These are phyloP conservation scores for Euphorbia lathyris DNA, from an alignment of 345 rosid species.

Conservation along the genomic window DNA sequence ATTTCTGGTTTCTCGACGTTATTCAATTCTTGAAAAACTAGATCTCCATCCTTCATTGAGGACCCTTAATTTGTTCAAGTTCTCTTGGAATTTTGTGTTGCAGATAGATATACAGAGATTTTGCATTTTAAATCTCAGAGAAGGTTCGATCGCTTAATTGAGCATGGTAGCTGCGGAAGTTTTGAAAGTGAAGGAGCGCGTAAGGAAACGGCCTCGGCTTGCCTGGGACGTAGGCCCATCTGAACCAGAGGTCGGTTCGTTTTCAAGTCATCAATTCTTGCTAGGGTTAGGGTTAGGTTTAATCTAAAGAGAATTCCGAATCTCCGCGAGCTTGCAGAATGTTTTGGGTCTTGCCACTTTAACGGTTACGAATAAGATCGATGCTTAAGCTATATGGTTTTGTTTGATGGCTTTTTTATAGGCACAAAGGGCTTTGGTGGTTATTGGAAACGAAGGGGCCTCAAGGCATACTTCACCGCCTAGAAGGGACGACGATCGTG, in stretches of 20 bases:
- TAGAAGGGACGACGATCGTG: constrained; percentile 58
- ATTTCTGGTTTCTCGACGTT: no score
- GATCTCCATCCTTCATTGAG: neutral
- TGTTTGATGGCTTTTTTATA: constrained; percentile 30
- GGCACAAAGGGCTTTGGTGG: constrained; percentile 40
- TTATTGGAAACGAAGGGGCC: constrained; percentile 28
- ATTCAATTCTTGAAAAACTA: no score
- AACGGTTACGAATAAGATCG: neutral
- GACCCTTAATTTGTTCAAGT: constrained; percentile 2
- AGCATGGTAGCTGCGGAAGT: constrained; percentile 16
- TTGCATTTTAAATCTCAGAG: neutral
- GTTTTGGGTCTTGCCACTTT: constrained; percentile 6
- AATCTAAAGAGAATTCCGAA: neutral
- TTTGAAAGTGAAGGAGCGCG: constrained; percentile 41
- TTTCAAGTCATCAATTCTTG: constrained; percentile 2
- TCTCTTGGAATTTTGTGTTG: constrained; percentile 27
- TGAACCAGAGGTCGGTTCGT: constrained; percentile 46
- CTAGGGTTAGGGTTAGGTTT: constrained; percentile 26
- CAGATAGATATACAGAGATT: constrained; percentile 21
- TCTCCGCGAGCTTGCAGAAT: neutral
- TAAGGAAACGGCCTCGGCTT: constrained; percentile 61
- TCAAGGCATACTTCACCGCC: constrained; percentile 49
- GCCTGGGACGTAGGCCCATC: constrained; percentile 65
- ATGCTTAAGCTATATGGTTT: constrained; percentile 4
- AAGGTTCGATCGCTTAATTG: constrained; percentile 13